Evolutionary conservation across 2,329 filamentous ascomycete genomes (phyloP).

Genomic region (Pseudocercospora pini-densiflorae): DNA sequence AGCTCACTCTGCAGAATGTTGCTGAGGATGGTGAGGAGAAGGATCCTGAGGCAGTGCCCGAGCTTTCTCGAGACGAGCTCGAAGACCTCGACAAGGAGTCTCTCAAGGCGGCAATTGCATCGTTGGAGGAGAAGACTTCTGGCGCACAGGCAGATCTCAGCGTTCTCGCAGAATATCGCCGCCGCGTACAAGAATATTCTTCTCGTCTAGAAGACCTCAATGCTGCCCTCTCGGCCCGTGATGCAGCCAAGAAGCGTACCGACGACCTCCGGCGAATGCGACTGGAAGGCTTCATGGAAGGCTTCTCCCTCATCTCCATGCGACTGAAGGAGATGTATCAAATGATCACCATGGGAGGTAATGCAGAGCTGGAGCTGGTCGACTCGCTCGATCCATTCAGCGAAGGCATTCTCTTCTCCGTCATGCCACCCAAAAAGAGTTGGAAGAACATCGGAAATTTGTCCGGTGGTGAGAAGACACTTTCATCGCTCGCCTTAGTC

Average conservation of each 20-base stretch:
- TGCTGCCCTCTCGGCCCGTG: conserved; percentile 75
- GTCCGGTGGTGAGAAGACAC: conserved; percentile 94
- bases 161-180: conserved; percentile 86
- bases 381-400: conserved; percentile 96
- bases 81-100: conserved; percentile 65
- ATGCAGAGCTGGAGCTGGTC: conserved; percentile 95
- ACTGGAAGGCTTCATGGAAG: conserved; percentile 97
- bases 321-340: conserved; percentile 99
- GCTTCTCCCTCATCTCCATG: conserved; percentile 90
- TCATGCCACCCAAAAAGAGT: conserved; percentile 99
- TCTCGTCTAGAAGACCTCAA: conserved; percentile 83
- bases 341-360: conserved; percentile 99
- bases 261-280: conserved; percentile 90
- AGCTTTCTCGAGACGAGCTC: conserved; percentile 75
- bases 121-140: conserved; percentile 75
- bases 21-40: conserved; percentile 61
- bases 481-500: conserved; percentile 91
- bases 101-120: conserved; percentile 68
- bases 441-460: conserved; percentile 99
- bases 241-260: conserved; percentile 86
- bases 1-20: conserved; percentile 81
- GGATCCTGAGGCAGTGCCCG: conserved; percentile 67
- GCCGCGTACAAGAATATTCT: conserved; percentile 81
- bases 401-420: conserved; percentile 94
- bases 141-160: conserved; percentile 81